Evolutionary conservation across 2,329 filamentous ascomycete species (phyloP).

Genomic region (Sporothrix schenckii): DNA sequence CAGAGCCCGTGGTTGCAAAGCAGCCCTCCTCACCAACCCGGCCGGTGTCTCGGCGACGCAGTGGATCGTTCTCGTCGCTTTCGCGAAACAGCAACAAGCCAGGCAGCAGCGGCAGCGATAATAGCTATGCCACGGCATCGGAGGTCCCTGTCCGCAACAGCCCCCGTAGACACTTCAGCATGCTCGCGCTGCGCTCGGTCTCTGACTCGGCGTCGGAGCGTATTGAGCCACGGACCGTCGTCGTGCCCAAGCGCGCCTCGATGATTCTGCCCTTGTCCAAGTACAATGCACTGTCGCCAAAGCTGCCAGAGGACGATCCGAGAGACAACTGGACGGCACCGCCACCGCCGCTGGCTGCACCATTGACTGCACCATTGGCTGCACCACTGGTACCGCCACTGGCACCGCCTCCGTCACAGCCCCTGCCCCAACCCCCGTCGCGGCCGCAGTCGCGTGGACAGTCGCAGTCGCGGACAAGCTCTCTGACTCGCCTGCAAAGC

Average conservation of each 20-base stretch:
- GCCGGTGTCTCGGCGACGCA: not conserved
- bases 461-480: constrained; percentile 20
- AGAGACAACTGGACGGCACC: not conserved
- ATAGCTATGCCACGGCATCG: constrained; percentile 14
- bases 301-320: not conserved
- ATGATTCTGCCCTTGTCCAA: constrained; percentile 23
- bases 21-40: not conserved
- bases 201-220: constrained; percentile 5
- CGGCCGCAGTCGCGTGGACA: constrained; percentile 18
- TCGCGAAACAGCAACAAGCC: not conserved
- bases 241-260: constrained; percentile 17
- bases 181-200: constrained; percentile 24
- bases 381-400: constrained; percentile 6
- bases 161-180: constrained; percentile 35
- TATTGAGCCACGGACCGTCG: constrained; percentile 7
- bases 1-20: not conserved
- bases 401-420: constrained; percentile 17
- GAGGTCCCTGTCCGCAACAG: constrained; percentile 34
- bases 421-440: constrained; percentile 12
- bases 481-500: constrained; percentile 16
- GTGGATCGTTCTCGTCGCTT: constrained; percentile 17
- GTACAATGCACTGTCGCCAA: constrained; percentile 15
- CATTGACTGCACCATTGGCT: not conserved
- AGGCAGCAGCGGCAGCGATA: constrained; percentile 12
- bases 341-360: not conserved